These are phyloP conservation scores for Aspergillus piperis DNA, from an alignment of 2,329 filamentous ascomycete genomes.

Conservation along the genomic window DNA sequence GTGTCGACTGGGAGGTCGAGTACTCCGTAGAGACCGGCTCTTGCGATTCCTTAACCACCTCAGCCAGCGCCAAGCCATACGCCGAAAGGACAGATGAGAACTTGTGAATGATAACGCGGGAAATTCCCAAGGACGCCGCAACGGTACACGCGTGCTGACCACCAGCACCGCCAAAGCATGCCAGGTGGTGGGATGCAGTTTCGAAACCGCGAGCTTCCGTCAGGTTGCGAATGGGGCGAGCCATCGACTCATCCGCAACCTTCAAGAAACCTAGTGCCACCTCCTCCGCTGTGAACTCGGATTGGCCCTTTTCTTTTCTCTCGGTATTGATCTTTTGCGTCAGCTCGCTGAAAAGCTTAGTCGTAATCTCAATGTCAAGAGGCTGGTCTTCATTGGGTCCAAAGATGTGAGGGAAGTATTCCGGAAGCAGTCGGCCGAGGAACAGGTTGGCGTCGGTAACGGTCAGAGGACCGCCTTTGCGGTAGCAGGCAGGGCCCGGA, in stretches of 20 bases:
- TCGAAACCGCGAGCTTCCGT: slow-evolving; percentile 93
- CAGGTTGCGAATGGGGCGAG: slow-evolving; percentile 78
- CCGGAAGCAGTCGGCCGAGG: slow-evolving; percentile 79
- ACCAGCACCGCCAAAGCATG: slow-evolving; percentile 88
- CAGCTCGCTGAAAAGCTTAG: slow-evolving; percentile 72
- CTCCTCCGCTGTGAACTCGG: slow-evolving; percentile 55
- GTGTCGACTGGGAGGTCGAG: slow-evolving; percentile 40
- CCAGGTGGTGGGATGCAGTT: slow-evolving; percentile 84
- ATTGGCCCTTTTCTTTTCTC: slow-evolving; percentile 40
- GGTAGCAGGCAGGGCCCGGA: slow-evolving; percentile 87
- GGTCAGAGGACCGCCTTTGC: slow-evolving; percentile 85
- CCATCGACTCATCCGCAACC: slow-evolving; percentile 48
- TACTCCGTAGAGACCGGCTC: slow-evolving; percentile 57
- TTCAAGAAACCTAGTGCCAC: slow-evolving; percentile 46
- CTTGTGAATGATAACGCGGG: slow-evolving; percentile 81
- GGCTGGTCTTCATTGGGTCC: slow-evolving; percentile 85
- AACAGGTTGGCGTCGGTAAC: slow-evolving; percentile 92
- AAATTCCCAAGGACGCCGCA: slow-evolving; percentile 79
- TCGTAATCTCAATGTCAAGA: slow-evolving; percentile 73
- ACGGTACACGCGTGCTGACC: slow-evolving; percentile 93
- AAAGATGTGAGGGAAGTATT: slow-evolving; percentile 96
- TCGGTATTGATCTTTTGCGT: slow-evolving; percentile 63
- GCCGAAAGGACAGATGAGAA: slow-evolving; percentile 92
- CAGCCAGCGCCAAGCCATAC: slow-evolving; percentile 89
- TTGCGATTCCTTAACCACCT: slow-evolving; percentile 89